Conservation (phyloP, 805 yeast species). For the Dipodascus geniculatus region DNA sequence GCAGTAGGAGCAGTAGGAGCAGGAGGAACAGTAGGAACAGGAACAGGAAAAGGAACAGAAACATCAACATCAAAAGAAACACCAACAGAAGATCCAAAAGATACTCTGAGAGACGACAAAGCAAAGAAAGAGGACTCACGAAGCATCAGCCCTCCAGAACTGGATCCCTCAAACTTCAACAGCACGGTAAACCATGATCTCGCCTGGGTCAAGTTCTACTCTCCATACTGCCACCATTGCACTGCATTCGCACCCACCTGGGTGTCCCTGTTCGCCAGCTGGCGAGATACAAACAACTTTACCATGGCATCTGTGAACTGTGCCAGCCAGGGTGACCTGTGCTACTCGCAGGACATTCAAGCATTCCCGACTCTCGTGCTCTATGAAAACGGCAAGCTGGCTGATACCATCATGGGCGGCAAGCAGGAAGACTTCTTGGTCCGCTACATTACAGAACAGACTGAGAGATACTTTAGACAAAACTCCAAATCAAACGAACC, state of each 20-base stretch:
- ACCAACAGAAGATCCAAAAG: no score
- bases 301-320: conserved; percentile 68
- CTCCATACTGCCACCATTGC: conserved; percentile 87
- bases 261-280: conserved; percentile 49
- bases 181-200: neutral
- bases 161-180: neutral
- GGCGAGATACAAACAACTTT: conserved; percentile 34
- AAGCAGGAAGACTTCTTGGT: neutral
- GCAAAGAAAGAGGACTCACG: no score
- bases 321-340: conserved; percentile 74
- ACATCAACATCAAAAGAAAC: no score
- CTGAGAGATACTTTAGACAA: neutral
- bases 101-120: no score
- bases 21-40: no score
- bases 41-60: no score
- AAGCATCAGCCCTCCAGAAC: neutral
- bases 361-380: conserved; percentile 62
- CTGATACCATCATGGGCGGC: conserved; percentile 11
- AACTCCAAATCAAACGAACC: neutral
- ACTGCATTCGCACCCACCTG: conserved; percentile 68
- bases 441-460: neutral
- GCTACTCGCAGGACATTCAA: conserved; percentile 49
- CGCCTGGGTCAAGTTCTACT: conserved; percentile 66
- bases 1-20: no score
- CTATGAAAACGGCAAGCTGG: conserved; percentile 31